These are phyloP conservation scores for Pestalotiopsis fici DNA, from an alignment of 2,329 filamentous ascomycete species.

Conservation along the genomic window DNA sequence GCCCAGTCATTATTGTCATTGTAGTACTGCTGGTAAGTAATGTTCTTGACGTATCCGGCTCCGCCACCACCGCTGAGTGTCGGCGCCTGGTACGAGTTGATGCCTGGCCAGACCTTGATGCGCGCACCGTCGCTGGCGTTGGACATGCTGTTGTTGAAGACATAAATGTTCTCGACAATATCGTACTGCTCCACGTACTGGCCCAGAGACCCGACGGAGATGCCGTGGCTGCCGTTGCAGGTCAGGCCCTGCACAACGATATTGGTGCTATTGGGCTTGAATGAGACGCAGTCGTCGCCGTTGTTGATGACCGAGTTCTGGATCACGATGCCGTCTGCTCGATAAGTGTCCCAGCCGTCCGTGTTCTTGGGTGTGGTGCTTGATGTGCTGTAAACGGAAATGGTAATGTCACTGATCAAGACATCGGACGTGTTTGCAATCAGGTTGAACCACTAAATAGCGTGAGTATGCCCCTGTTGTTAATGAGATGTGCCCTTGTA, in stretches of 20 bases:
- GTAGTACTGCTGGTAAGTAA: conserved; percentile 65
- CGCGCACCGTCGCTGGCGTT: conserved; percentile 66
- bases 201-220: conserved; percentile 71
- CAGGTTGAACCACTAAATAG: conserved; percentile 61
- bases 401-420: conserved; percentile 63
- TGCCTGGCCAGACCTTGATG: conserved; percentile 74
- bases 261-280: conserved; percentile 73
- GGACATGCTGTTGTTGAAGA: conserved; percentile 57
- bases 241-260: conserved; percentile 67
- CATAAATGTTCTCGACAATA: conserved; percentile 69
- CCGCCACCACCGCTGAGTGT: conserved; percentile 67
- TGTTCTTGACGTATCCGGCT: conserved; percentile 60
- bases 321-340: conserved; percentile 62
- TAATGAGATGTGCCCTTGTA: not conserved
- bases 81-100: conserved; percentile 53
- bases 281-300: conserved; percentile 71
- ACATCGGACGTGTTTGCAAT: conserved; percentile 67
- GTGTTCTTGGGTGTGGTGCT: conserved; percentile 61
- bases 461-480: not conserved
- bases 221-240: conserved; percentile 72
- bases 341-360: conserved; percentile 66
- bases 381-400: conserved; percentile 41
- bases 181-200: conserved; percentile 66
- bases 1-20: conserved; percentile 66
- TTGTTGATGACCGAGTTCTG: conserved; percentile 67